Percentiles rank a stretch among this genome's conserved stretches.
Conservation (phyloP, 106 monocot genomes). For the Dendrobium catenatum region DNA sequence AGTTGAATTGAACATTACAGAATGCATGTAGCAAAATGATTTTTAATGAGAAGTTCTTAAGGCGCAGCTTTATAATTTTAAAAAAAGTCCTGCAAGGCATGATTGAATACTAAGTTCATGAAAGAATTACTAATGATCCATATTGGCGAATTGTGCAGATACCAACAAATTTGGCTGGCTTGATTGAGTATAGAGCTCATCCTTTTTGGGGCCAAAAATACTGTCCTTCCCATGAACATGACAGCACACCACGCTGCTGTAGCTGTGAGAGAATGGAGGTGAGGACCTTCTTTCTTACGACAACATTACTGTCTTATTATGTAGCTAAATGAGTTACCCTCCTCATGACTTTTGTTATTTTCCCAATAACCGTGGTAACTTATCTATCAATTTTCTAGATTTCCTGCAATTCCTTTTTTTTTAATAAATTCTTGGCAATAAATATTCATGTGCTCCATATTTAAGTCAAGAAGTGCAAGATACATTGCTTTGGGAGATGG, state of each 20-base stretch:
- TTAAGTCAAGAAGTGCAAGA: constrained; percentile 60
- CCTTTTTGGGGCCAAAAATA: constrained; percentile 97
- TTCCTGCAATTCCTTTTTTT: neutral
- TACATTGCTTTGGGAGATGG: constrained; percentile 87
- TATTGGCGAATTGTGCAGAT: constrained; percentile 42
- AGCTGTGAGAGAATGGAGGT: constrained; percentile 98
- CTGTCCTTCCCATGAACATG: constrained; percentile 90
- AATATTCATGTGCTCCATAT: neutral
- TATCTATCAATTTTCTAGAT: neutral
- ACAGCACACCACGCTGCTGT: constrained; percentile 84
- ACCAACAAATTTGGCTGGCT: constrained; percentile 76
- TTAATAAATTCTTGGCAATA: neutral
- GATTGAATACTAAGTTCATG: neutral
- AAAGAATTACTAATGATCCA: constrained; percentile 1
- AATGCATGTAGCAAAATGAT: neutral
- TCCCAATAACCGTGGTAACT: neutral
- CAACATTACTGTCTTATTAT: neutral
- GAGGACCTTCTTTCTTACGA: neutral
- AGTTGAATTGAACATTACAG: neutral
- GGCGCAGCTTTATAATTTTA: neutral
- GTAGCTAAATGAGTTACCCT: neutral
- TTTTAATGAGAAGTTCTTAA: neutral
- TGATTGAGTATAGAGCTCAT: constrained; percentile 94
- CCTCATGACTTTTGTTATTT: neutral
- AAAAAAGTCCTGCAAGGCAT: neutral